Percentiles rank a stretch among this genome's conserved stretches.
Conservation (phyloP, 2,329 filamentous ascomycete species). For the Apiospora sp. region DNA sequence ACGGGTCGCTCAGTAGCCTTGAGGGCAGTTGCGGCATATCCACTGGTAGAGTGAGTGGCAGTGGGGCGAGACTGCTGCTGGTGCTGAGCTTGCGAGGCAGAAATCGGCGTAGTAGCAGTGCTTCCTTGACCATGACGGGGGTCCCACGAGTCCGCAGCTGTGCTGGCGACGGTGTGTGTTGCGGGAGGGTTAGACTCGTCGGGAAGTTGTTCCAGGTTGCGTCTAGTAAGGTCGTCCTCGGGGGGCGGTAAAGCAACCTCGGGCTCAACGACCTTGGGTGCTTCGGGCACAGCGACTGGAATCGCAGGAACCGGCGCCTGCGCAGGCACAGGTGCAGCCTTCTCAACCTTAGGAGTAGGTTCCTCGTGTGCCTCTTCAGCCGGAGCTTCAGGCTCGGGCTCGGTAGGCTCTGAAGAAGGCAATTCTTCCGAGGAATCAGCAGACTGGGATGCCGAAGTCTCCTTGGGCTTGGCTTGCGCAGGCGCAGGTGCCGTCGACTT, state of each 20-base stretch:
- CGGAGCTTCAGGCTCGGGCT: constrained; percentile 48
- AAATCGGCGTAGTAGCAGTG: constrained; percentile 72
- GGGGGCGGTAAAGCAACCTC: constrained; percentile 70
- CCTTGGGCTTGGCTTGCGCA: constrained; percentile 55
- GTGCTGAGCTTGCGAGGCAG: constrained; percentile 69
- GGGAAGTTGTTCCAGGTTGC: constrained; percentile 89
- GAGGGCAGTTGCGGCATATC: constrained; percentile 80
- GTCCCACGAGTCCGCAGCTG: constrained; percentile 85
- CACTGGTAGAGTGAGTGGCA: constrained; percentile 56
- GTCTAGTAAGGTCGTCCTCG: constrained; percentile 86
- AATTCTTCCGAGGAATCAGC: constrained; percentile 53
- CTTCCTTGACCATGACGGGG: constrained; percentile 66
- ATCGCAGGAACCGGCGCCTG: constrained; percentile 29
- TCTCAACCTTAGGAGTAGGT: constrained; percentile 6
- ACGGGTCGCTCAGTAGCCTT: constrained; percentile 75
- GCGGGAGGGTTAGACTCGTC: constrained; percentile 80
- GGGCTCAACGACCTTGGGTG: constrained; percentile 54
- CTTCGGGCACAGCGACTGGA: constrained; percentile 39
- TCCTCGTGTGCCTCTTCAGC: constrained; percentile 26
- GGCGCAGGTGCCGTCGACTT: constrained; percentile 66
- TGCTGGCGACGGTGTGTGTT: constrained; percentile 88
- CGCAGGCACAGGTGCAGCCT: constrained; percentile 26
- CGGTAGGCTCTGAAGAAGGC: constrained; percentile 48
- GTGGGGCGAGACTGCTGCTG: constrained; percentile 60
- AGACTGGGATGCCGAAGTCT: constrained; percentile 55